Percentiles rank a stretch among this genome's conserved stretches.
phyloP scores from a whole-genome alignment of 331 rosid species.

The Telfairia occidentalis region DNA sequence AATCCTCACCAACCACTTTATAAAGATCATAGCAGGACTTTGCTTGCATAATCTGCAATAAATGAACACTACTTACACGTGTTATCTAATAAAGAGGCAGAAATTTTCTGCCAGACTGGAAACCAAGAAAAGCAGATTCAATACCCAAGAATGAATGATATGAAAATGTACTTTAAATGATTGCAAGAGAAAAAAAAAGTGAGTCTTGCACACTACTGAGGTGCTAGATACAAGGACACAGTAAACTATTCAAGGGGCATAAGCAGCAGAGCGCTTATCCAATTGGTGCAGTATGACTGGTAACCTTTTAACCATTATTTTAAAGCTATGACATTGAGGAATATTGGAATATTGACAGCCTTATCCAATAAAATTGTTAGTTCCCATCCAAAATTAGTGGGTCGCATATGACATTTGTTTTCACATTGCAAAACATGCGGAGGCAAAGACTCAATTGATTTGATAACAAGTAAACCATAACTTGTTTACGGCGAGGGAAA shows the following conservation, averaged over 20 bases:
- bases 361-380: background rate
- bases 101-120: background rate
- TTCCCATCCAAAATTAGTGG: background rate
- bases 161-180: background rate
- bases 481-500: background rate
- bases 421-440: background rate
- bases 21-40: conserved; percentile 75
- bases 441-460: background rate
- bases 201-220: background rate
- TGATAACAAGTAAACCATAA: background rate
- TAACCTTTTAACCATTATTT: background rate
- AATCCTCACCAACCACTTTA: conserved; percentile 70
- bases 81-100: background rate
- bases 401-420: background rate
- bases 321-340: background rate
- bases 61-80: background rate
- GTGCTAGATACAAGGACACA: background rate
- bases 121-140: background rate
- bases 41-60: conserved; percentile 53
- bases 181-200: background rate
- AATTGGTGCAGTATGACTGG: background rate
- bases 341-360: background rate
- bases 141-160: background rate
- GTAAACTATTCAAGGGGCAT: background rate
- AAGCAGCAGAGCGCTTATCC: background rate